Evolutionary conservation across 2,329 filamentous ascomycete genomes (phyloP), one percentile per base, ranked within the genome.

Genomic region (Cytospora chrysosperma): DNA sequence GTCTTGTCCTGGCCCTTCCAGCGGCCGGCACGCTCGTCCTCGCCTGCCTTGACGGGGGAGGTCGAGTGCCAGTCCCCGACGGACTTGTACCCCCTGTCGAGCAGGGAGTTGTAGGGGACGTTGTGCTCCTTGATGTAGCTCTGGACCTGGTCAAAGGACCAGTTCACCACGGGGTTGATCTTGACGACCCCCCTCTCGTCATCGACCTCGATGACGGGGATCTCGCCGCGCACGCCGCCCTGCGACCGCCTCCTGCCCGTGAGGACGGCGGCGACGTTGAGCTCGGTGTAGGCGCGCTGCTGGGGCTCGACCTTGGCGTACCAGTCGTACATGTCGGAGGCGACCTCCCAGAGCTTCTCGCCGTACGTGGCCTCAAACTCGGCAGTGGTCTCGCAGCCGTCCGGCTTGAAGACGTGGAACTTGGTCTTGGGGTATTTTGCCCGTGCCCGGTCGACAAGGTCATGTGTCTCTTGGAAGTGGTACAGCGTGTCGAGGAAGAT

Each of bases 1-100:
- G 93, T 96, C 88, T 99, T 99, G 72, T 84, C 81, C 77, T 93
- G 90, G 67, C 95, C 95, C 85, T 97, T 97, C 95, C 95, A 99
- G 70, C 95, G 89, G 64, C 95, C 95, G 10, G 95, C 90, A 58
- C 95, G 89, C 85, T 99, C 95, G 72, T 98, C 95, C 79, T 99
- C 95, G 68, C 91, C 91, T 64, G 94, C 92, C 67, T 84, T 87
- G 66, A 98, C 93, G 15, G 95, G 93, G 70, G 87, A 89, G 4
- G 95, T 99, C 57, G 93, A 97, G 83, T 99, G 95, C 92, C 93
- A 98, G 82, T 99, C 95, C 67, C 95, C 95, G 67, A 99, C 85
- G 68, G 92, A 97, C 85, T 98, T 97, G 85, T 99, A 99, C n/a
- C 95, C 95, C 65, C 82, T 84, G 78, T 97, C 92, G 54, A 99